Evolutionary conservation across 1,284 basidiomycete genomes (phyloP), one percentile per base, ranked within the genome.

Genomic region (Trichosporon asahii): DNA sequence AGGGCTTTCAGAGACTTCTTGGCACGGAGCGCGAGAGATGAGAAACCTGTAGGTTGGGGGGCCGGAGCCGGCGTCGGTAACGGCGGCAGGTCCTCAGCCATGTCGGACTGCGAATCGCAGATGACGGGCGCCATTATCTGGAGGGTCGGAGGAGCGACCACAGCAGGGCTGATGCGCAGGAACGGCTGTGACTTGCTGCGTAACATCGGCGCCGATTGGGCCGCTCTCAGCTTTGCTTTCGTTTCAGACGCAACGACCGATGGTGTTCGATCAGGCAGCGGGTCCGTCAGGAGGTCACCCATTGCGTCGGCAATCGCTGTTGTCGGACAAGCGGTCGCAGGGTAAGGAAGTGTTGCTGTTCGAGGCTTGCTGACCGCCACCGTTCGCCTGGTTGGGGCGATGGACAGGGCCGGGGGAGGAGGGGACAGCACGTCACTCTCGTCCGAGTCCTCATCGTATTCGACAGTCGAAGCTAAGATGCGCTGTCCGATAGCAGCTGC

Each of bases 21-120:
- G 0, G 78, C 72, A 18, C 76, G 73, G 1, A 80, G 66, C 0
- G 79, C 74, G 2, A 77, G 66, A 11, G 72, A 68, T 1, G 69
- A 72, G 11, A 76, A 72, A 40, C 67, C 60, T 15, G 68, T 66
- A 1, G 68, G 46, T 9, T 65, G 12, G 7, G 65, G 67, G 3
- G 49, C 67, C 12, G 40, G 49, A 44, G 71, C 68, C 1, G 74
- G 67, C 2, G 74, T 44, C 6, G 77, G 75, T 2, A 84, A 69
- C 5, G 80, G 80, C 0, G 82, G 83, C 5, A 84, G 73, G 65
- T 84, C 83, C 31, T 76, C 78, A 2, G 80, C 80, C 60, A 79
- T 78, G 55, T 74, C 76, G 0, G 76, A 77, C 15, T 73, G 66
- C 1, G 83, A 82, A 67, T 84, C 82, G 72, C 83, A 84, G 5